Evolutionary conservation across 495 filamentous ascomycete species (phyloP).

Genomic region (Lasiosphaeriaceae sp.): DNA sequence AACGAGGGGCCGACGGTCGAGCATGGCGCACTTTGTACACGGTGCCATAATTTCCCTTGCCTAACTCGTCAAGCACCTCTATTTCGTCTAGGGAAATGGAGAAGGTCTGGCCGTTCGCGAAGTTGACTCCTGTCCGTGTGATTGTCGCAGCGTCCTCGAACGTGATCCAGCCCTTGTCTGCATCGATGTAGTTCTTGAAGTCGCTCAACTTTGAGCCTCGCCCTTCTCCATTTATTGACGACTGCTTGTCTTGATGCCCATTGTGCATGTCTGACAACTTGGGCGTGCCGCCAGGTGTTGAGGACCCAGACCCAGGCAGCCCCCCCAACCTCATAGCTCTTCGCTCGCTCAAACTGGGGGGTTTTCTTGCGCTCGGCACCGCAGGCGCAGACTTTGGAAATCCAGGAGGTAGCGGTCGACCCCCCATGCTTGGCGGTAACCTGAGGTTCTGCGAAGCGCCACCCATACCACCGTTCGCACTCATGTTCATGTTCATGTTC

Average conservation of each 20-base stretch:
- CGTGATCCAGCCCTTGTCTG: conserved; percentile 82
- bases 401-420: conserved; percentile 38
- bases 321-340: conserved; percentile 42
- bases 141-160: conserved; percentile 93
- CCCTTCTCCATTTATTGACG: conserved; percentile 32
- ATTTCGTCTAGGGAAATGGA: conserved; percentile 95
- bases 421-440: conserved; percentile 28
- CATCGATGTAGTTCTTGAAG: conserved; percentile 88
- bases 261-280: conserved; percentile 28
- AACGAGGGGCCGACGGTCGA: conserved; percentile 70
- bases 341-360: conserved; percentile 34
- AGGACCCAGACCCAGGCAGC: conserved; percentile 24
- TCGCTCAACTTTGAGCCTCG: conserved; percentile 75
- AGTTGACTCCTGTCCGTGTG: conserved; percentile 83
- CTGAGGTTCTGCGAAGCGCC: conserved; percentile 30
- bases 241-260: conserved; percentile 12
- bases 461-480: conserved; percentile 9
- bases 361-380: conserved; percentile 28
- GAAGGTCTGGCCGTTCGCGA: conserved; percentile 84
- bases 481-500: conserved; percentile 3
- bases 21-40: conserved; percentile 94
- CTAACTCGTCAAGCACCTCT: conserved; percentile 89
- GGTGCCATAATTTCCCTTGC: conserved; percentile 97
- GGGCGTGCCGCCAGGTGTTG: conserved; percentile 25
- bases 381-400: conserved; percentile 47